These are phyloP conservation scores for Pholiota microspora DNA, from an alignment of 768 basidiomycete species.

Conservation along the genomic window DNA sequence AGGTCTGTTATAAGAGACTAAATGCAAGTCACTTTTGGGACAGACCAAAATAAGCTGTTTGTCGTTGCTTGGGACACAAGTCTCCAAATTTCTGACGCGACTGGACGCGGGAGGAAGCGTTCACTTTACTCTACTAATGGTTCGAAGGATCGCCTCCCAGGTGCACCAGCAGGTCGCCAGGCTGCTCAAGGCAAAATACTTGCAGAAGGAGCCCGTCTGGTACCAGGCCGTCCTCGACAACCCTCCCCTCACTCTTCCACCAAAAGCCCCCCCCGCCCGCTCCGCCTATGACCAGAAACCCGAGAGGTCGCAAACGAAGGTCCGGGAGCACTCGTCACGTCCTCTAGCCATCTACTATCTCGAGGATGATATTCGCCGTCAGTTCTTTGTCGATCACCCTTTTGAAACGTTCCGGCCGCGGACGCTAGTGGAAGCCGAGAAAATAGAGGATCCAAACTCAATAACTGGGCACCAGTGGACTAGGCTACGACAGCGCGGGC, in stretches of 20 bases:
- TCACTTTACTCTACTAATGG: conserved; percentile 42
- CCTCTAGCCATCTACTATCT: conserved; percentile 70
- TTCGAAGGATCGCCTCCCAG: conserved; percentile 78
- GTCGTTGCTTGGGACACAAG: conserved; percentile 18
- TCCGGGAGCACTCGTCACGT: conserved; percentile 36
- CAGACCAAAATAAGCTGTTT: conserved; percentile 11
- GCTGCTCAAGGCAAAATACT: conserved; percentile 63
- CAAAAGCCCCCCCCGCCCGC: conserved; percentile 64
- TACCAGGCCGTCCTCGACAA: conserved; percentile 80
- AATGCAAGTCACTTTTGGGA: neutral
- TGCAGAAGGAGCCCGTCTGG: conserved; percentile 75
- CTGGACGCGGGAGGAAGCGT: neutral
- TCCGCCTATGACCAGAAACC: conserved; percentile 50
- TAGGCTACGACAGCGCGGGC: conserved; percentile 74
- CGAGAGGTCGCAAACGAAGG: conserved; percentile 24
- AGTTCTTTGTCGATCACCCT: conserved; percentile 95
- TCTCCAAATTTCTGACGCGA: conserved; percentile 20
- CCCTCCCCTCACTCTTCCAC: conserved; percentile 85
- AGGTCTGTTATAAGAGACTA: too few relatives aligned
- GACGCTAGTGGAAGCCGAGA: conserved; percentile 69
- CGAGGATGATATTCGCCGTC: conserved; percentile 82
- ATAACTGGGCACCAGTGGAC: conserved; percentile 69
- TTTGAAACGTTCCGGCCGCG: conserved; percentile 89
- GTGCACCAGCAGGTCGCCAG: conserved; percentile 88
- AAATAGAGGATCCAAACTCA: conserved; percentile 53